Evolutionary conservation across 2,329 filamentous ascomycete species (phyloP), one percentile per base, ranked within the genome.

Genomic region (Talaromyces sp.): DNA sequence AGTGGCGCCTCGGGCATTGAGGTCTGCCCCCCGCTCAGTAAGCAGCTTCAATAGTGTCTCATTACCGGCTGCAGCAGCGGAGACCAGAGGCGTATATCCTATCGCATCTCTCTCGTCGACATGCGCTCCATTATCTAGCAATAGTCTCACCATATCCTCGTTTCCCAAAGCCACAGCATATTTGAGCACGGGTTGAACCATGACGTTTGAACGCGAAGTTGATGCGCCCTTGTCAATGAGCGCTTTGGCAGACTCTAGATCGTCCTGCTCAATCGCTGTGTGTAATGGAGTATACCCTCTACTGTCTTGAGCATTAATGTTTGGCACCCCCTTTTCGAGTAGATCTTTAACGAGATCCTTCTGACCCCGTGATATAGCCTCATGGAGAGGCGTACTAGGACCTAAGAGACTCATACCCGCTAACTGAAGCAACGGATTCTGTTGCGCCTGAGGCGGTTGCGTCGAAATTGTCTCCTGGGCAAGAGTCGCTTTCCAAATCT

Each of bases 401-500:
- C 59, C 43, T 45, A 61, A 13, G 7, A 50, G 19, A 61, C 59
- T 45, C 56, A 59, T 31, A 8, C 37, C 47, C 19, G 59, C 59
- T 7, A 61, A 27, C 14, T 61, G 59, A 31, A 61, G 47, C 33
- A 61, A 61, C 11, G 59, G 59, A 22, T 50, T 61, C n/a, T 24
- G 14, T 39, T 61, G 43, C 10, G 19, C 27, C 27, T 43, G 56
- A 43, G 56, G 22, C 5, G n/a, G 37, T 3, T 45, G 56, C 14
- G 22, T 27, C 11, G 45, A 39, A 10, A 61, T 52, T 2, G 59
- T 37, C 33, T 61, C 19, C 19, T 37, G 48, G 43, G 31, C 45
- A 37, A 45, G n/a, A 13, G 59, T 50, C n/a, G 59, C 33, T 43
- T 61, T 61, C 57, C 59, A 61, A 9, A 61, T 61, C 27, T 61